Conservation (phyloP, 129 eudicot species). For the Helichrysum umbraculigerum region DNA sequence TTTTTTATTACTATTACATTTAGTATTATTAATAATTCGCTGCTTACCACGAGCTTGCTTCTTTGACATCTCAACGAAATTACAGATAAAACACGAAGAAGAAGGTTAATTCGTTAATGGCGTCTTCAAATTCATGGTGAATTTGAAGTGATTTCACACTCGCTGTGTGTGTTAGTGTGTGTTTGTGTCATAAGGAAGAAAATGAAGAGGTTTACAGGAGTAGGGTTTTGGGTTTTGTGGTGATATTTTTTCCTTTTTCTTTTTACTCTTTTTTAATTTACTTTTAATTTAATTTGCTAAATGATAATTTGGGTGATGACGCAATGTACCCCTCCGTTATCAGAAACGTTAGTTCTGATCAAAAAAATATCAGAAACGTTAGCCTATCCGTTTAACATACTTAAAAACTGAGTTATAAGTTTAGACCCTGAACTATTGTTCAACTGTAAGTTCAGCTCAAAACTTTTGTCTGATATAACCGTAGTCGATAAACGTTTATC, state of each 20-base stretch:
- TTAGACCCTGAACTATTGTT: neutral
- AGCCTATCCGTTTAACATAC: neutral
- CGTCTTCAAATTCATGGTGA: slow-evolving; percentile 17
- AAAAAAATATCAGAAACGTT: neutral
- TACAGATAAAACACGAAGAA: neutral
- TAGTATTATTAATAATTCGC: neutral
- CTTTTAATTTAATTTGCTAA: neutral
- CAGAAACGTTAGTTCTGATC: neutral
- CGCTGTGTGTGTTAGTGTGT: slow-evolving; percentile 18
- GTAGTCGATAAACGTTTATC: no score
- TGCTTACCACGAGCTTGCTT: neutral
- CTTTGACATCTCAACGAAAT: neutral
- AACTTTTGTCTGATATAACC: neutral
- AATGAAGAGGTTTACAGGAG: slow-evolving; percentile 44
- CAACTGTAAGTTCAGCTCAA: neutral
- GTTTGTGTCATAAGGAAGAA: slow-evolving; percentile 27
- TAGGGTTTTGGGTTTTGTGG: slow-evolving; percentile 70
- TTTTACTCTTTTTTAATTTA: neutral
- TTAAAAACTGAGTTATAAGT: neutral
- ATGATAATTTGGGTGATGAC: slow-evolving; percentile 25
- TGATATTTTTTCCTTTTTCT: slow-evolving; percentile 32
- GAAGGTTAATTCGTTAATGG: slow-evolving; percentile 21
- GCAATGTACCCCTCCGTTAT: neutral
- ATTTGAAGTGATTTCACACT: slow-evolving; percentile 23
- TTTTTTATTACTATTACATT: neutral